Base-by-base conservation (phyloP, 805 yeast species). In the Nakazawaea ishiwadae region DNA sequence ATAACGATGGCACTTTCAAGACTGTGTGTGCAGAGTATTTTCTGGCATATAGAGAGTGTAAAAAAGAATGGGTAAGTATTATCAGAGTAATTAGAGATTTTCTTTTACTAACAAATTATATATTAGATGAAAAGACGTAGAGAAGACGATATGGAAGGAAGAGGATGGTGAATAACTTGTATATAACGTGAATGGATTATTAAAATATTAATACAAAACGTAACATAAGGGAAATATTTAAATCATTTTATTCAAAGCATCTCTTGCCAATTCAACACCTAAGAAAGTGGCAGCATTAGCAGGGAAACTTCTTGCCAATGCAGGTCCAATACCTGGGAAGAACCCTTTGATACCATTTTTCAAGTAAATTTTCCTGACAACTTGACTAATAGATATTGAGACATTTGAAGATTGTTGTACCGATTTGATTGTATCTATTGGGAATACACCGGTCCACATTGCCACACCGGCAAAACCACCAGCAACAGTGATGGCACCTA, bases 281-380 rank as follows among this genome's bases (percentile, higher is more conserved):
- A 88, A 75, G 67, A 91, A 91, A 2, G 98, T 90, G 7, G 99
- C 98, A n/a, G 99, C 99, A 63, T 93, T 91, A 17, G 98, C 98
- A 3, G 98, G 98, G 83, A 93, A 91, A 31, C 95, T 82, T 62
- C 99, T 77, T 19, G 88, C 77, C 55, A 91, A 68, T 2, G 98
- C 98, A 5, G 99, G 97, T 0, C 96, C 97, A 18, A 91, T 72
- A 44, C 99, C 99, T 3, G 98, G 98, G 86, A 90, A 91, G 66
- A 91, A 91, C 0, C 95, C 96, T 58, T 80, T 84, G 49, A 88
- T 50, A 19, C 97, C 97, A 17, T 90, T 91, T 48, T 76, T 76
- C 5, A 66, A 59, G 59, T 89, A 88, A 37, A 91, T 82, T 40
- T 74, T 68, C 44, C 67, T 66, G 7, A 96, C 77, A 27, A 88